phyloP scores from a whole-genome alignment of 345 rosid species.

The Salix viminalis region DNA sequence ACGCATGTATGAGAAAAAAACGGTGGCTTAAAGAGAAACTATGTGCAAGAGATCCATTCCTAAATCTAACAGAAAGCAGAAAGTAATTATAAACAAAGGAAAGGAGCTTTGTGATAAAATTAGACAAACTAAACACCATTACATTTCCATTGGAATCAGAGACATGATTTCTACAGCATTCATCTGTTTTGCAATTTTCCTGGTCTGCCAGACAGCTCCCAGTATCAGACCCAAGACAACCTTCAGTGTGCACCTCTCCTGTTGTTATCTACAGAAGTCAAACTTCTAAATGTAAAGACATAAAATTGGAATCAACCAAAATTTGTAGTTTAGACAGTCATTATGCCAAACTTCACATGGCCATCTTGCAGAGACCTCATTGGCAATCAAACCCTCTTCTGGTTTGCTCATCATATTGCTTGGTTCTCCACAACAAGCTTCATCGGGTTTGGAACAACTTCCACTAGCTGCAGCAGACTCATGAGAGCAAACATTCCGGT shows the following conservation, averaged over 20 bases:
- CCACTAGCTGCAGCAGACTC: slow-evolving; percentile 39
- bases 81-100: not conserved
- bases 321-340: slow-evolving; percentile 9
- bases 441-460: slow-evolving; percentile 29
- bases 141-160: slow-evolving; percentile 55
- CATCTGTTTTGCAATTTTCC: slow-evolving; percentile 23
- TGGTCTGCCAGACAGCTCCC: slow-evolving; percentile 21
- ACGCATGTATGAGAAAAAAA: not conserved
- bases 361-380: slow-evolving; percentile 32
- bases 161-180: slow-evolving; percentile 30
- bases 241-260: slow-evolving; percentile 58
- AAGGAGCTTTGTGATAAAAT: not conserved
- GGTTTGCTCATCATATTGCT: slow-evolving; percentile 21
- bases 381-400: slow-evolving; percentile 17
- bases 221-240: slow-evolving; percentile 22
- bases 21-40: not conserved
- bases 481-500: slow-evolving; percentile 37
- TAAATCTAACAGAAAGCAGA: not conserved
- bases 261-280: slow-evolving; percentile 51
- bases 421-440: slow-evolving; percentile 23
- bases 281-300: slow-evolving; percentile 38
- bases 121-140: slow-evolving; percentile 25
- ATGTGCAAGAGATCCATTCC: not conserved
- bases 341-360: slow-evolving; percentile 5
- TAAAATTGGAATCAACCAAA: slow-evolving; percentile 10